These are phyloP conservation scores for Cercospora nicotianae DNA, from an alignment of 2,329 filamentous ascomycete genomes.

Conservation along the genomic window DNA sequence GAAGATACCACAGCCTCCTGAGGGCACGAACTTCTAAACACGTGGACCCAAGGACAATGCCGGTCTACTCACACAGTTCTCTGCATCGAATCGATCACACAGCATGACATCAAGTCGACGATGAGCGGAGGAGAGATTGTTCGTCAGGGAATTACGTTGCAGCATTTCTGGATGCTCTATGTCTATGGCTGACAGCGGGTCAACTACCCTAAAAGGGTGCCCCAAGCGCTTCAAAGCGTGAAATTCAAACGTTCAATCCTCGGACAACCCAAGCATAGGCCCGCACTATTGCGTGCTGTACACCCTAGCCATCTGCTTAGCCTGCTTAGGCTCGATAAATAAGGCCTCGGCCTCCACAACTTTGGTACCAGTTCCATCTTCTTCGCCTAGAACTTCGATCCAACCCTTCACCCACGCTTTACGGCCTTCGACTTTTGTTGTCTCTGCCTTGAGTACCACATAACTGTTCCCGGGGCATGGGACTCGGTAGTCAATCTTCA, in stretches of 20 bases:
- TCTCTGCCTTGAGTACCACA: constrained; percentile 75
- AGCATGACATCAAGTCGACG: neutral
- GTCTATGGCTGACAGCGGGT: neutral
- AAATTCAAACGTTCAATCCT: neutral
- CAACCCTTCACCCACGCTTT: constrained; percentile 92
- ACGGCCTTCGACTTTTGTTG: constrained; percentile 81
- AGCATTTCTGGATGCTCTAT: constrained; percentile 7
- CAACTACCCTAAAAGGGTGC: neutral
- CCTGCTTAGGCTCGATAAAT: constrained; percentile 85
- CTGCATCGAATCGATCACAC: neutral
- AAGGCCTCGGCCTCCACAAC: constrained; percentile 81
- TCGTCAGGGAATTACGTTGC: neutral
- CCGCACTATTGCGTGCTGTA: constrained; percentile 25
- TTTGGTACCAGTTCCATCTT: constrained; percentile 57
- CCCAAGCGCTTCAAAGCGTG: neutral
- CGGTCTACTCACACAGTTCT: neutral
- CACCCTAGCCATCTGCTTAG: constrained; percentile 52
- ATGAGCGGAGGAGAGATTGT: neutral
- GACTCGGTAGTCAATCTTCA: constrained; percentile 78
- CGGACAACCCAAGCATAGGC: neutral
- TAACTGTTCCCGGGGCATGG: constrained; percentile 75
- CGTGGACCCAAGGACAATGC: neutral
- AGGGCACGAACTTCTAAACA: constrained; percentile 63
- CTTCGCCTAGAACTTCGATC: constrained; percentile 71
- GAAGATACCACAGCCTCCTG: constrained; percentile 90